Base-by-base conservation (phyloP, 345 rosid genomes). In the Acer yangbiense region DNA sequence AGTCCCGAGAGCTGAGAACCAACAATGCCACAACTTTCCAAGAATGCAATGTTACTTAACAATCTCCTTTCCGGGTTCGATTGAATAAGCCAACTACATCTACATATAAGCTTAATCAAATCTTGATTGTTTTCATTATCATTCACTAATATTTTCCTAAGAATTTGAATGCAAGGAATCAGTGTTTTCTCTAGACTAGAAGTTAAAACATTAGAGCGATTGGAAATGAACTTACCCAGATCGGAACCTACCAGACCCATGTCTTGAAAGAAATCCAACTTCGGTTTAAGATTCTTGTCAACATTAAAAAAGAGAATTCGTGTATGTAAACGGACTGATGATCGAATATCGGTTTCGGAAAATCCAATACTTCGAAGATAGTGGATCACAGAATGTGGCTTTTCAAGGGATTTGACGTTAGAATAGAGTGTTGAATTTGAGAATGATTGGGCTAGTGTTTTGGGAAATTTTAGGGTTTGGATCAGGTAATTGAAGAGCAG, bases 21-120 rank as follows among this genome's bases (percentile, higher is more conserved):
- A 61, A 74, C 76, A 73, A 85, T 81, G 27, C 87, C 89, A 72
- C 73, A 69, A 76, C 77, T 64, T 73, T 72, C 68, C 25, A 87
- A 67, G 65, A 57, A 76, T 7, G 80, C 78, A 25, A 87, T 69
- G 63, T 84, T 84, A 4, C 75, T 78, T 65, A 74, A 58, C 57
- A 87, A 71, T 13, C 52, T 35, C 39, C 39, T 35, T 35, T 35
- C 39, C 6, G 39, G 39, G 39, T 35, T 5, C 39, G 39, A 35
- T 35, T 5, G 7, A 35, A 35, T 35, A 35, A 35, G 6, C 39
- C 39, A 35, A 35, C 39, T 35, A 35, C 39, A 35, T 35, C 39
- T 35, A 35, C 39, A 0, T 35, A 35, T 35, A 35, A 35, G 39
- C 39, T 0, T 35, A 35, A 35, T 35, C 39, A 35, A 71, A 75